Evolutionary conservation across 169 alveolate genomes (phyloP).

Genomic region (Prorocentrum cordatum): DNA sequence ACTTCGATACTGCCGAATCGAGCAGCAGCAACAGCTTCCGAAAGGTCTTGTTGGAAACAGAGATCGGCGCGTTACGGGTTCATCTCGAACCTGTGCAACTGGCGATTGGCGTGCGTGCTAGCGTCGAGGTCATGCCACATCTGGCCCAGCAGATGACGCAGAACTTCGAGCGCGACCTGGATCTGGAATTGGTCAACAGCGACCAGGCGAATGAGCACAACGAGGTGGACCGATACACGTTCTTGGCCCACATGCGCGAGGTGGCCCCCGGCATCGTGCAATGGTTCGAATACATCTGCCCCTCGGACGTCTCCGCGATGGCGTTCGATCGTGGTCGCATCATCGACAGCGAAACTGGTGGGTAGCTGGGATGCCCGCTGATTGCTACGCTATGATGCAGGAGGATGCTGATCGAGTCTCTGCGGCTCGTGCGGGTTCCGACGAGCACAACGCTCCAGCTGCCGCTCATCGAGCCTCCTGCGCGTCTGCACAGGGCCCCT

Average conservation of each 20-base stretch:
- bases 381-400: constrained; percentile 32
- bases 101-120: background rate
- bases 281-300: constrained; percentile 16
- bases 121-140: background rate
- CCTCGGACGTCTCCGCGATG: background rate
- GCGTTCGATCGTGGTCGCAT: no score
- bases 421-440: background rate
- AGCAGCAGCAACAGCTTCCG: no score
- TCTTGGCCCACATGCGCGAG: constrained; percentile 12
- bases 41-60: background rate
- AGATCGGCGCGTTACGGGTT: background rate
- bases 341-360: no score
- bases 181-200: background rate
- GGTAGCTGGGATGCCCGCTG: background rate
- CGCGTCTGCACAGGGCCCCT: constrained; percentile 6
- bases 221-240: background rate
- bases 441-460: background rate
- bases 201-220: constrained; percentile 27
- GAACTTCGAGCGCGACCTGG: background rate
- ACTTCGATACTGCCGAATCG: no score
- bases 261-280: background rate
- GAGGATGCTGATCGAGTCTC: background rate
- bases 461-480: constrained; percentile 8
- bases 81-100: background rate
- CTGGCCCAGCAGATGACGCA: background rate